Evolutionary conservation across 768 basidiomycete species (phyloP).

Genomic region (Termitomyces bulborhizus): DNA sequence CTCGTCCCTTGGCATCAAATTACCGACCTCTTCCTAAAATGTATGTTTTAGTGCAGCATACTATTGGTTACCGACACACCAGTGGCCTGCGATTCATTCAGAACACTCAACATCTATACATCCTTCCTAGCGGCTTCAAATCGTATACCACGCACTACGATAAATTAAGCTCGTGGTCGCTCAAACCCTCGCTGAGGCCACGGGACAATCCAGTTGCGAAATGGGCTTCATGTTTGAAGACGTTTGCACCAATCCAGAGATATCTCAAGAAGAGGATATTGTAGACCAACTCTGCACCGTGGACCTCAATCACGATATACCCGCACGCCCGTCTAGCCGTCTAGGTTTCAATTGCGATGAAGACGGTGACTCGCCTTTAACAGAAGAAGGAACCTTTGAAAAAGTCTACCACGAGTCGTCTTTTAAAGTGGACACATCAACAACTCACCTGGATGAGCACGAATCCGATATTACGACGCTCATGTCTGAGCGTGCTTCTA

Average conservation of each 20-base stretch:
- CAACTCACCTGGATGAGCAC: not conserved
- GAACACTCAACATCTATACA: not conserved
- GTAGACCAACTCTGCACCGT: constrained; percentile 14
- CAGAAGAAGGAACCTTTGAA: not conserved
- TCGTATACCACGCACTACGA: not conserved
- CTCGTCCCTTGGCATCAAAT: not conserved
- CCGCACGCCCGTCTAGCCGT: constrained; percentile 42
- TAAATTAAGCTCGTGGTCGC: not conserved
- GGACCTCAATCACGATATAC: constrained; percentile 18
- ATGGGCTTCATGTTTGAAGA: constrained; percentile 1
- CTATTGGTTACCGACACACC: not conserved
- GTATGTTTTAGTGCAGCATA: not conserved
- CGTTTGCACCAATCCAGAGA: not conserved
- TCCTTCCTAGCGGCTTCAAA: not conserved
- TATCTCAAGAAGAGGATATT: constrained; percentile 18
- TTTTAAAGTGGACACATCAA: constrained; percentile 5
- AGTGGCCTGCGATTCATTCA: not conserved
- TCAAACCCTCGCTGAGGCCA: constrained; percentile 6
- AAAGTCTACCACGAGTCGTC: not conserved
- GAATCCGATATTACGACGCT: constrained; percentile 18
- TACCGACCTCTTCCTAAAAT: not conserved
- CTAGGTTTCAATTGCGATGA: constrained; percentile 34
- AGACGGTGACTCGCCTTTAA: constrained; percentile 2
- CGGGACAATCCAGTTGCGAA: not conserved
- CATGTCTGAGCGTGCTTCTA: not conserved